Percentiles rank a stretch among this genome's conserved stretches.
These are phyloP conservation scores for Aspergillus nanangensis DNA, from an alignment of 495 filamentous ascomycete species.

Conservation along the genomic window DNA sequence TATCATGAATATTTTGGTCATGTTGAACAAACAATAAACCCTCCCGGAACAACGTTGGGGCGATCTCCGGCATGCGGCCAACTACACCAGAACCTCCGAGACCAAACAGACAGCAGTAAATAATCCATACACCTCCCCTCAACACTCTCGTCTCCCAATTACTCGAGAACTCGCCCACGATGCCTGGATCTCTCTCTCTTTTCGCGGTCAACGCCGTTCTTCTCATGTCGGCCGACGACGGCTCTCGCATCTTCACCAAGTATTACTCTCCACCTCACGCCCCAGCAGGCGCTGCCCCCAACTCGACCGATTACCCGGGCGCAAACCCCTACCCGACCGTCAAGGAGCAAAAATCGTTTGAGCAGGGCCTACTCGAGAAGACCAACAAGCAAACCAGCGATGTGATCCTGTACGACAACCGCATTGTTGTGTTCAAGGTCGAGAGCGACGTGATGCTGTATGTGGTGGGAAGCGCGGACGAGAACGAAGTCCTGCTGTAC, in stretches of 20 bases:
- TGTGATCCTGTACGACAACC: constrained; percentile 94
- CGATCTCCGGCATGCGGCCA: constrained; percentile 36
- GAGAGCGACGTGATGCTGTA: constrained; percentile 98
- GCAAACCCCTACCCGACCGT: constrained; percentile 81
- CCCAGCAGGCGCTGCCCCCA: constrained; percentile 47
- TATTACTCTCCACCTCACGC: constrained; percentile 91
- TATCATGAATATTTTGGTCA: too few species aligned
- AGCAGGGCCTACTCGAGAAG: constrained; percentile 93
- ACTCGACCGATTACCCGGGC: constrained; percentile 53
- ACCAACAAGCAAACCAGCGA: constrained; percentile 92
- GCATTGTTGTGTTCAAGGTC: constrained; percentile 93
- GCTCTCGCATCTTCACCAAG: constrained; percentile 86
- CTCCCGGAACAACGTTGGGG: constrained; percentile 38
- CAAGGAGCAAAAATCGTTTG: constrained; percentile 91
- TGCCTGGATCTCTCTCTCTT: constrained; percentile 62
- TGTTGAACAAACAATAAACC: too few species aligned
- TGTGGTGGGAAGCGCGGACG: constrained; percentile 84
- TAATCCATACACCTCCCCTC: constrained; percentile 3
- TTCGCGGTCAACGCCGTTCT: constrained; percentile 92
- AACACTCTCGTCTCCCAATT: constrained; percentile 1
- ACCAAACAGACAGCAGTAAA: constrained; percentile 13
- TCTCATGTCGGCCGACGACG: constrained; percentile 82
- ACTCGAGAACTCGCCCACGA: constrained; percentile 18
- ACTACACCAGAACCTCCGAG: constrained; percentile 26
- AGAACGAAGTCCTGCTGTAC: constrained; percentile 96